Evolutionary conservation across 2,329 filamentous ascomycete genomes (phyloP), one percentile per base, ranked within the genome.

Genomic region (Exophiala xenobiotica): DNA sequence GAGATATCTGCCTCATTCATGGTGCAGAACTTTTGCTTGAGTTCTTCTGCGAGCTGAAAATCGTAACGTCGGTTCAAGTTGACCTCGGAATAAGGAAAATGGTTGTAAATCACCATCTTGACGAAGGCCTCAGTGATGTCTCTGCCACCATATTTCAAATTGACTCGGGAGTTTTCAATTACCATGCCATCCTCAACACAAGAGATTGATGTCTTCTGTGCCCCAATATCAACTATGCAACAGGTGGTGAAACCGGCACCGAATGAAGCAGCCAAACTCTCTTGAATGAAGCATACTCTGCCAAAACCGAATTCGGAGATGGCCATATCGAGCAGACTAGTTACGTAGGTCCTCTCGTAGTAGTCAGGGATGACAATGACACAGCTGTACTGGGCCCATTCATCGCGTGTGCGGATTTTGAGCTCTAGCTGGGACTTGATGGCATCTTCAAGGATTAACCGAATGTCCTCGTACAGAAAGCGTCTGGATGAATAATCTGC

Each of bases 301-400:
- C 82, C 87, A 67, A 99, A 96, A 50, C 90, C 87, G 65, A 96
- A 93, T 72, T 92, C 91, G 41, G 82, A 85, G 75, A 97, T 86
- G 62, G 92, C 83, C 53, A 93, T 88, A 49, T 91, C 86, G 35
- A 99, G 76, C 7, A 95, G 75, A 65, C 87, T 85, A 43, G 90
- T 89, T 14, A 97, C 89, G 59, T 96, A 95, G 44, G 82, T 83
- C 68, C 95, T 95, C 72, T 99, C 93, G 71, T 97, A 99, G 7
- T 99, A 78, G 67, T 99, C 93, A 0, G 93, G 93, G 40, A 99
- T 95, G 57, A 99, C 85, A 64, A 97, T 90, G n/a, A 96, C 91
- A 62, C 90, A 96, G 63, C 88, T 93, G 70, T 96, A 97, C 67
- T 95, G 88, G 48, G 81, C 80, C 84, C 91, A 95, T 45, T 92